A percentile compares a stretch with the other conserved stretches of the same genome.
Conservation (phyloP, 345 rosid species). For the Arabis hirsuta region DNA sequence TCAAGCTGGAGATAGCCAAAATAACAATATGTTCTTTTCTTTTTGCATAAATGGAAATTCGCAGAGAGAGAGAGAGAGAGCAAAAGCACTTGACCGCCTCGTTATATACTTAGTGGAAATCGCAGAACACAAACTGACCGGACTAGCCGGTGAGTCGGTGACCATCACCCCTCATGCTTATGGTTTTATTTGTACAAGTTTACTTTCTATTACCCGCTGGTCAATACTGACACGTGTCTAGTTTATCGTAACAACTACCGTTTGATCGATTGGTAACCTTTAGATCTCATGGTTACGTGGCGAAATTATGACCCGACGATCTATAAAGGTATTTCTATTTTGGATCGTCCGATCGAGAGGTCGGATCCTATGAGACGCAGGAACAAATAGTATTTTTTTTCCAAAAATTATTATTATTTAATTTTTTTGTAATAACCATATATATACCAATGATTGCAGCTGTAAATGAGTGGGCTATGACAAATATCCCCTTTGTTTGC, state of each 20-base stretch:
- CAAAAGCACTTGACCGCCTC: conserved; percentile 17
- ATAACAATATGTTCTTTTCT: background rate
- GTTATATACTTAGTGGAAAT: conserved; percentile 33
- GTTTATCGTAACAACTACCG: background rate
- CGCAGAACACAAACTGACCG: conserved; percentile 30
- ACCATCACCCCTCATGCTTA: background rate
- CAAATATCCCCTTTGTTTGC: conserved; percentile 36
- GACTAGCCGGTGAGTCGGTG: conserved; percentile 40
- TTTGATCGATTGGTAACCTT: conserved; percentile 23
- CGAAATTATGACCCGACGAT: background rate
- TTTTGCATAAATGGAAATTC: conserved; percentile 23
- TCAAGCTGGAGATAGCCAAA: conserved; percentile 35
- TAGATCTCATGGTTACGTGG: conserved; percentile 27
- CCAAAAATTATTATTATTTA: background rate
- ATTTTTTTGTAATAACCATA: background rate
- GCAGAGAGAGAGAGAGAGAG: conserved; percentile 1
- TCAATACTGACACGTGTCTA: conserved; percentile 37
- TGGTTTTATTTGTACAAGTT: background rate
- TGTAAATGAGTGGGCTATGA: conserved; percentile 39
- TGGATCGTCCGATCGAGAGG: conserved; percentile 30
- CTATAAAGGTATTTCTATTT: background rate
- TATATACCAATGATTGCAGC: conserved; percentile 40
- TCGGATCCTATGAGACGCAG: conserved; percentile 21
- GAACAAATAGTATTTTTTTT: background rate
- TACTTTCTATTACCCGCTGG: conserved; percentile 19